phyloP scores from a whole-genome alignment of 352 stramenopile species.

The Pythium plurisporium region DNA sequence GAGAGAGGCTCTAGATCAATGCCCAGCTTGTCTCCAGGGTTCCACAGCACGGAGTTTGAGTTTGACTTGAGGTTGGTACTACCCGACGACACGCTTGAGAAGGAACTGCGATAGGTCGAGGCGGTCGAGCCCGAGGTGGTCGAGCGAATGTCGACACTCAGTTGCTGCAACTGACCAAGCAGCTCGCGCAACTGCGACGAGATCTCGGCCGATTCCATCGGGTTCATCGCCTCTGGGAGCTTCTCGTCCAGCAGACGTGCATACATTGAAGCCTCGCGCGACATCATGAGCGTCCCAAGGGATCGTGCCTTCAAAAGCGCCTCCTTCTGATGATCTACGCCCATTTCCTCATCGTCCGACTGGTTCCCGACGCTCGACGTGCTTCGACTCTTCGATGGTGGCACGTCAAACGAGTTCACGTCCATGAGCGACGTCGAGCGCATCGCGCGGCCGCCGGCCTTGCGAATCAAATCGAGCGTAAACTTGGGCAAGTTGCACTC shows the following conservation, averaged over 20 bases:
- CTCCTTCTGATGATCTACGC: conserved; percentile 22
- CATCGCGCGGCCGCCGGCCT: conserved; percentile 40
- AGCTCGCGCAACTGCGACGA: conserved; percentile 67
- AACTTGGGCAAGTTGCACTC: conserved; percentile 58
- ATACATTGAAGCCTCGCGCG: conserved; percentile 36
- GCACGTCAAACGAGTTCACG: conserved; percentile 20
- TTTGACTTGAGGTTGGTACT: conserved; percentile 14
- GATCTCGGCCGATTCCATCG: conserved; percentile 53
- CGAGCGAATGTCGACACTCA: conserved; percentile 63
- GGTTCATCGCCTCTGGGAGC: conserved; percentile 29
- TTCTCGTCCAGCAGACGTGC: conserved; percentile 35
- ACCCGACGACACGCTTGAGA: conserved; percentile 53
- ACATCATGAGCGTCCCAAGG: conserved; percentile 39
- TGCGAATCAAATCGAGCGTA: conserved; percentile 66
- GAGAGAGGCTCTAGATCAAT: conserved; percentile 46
- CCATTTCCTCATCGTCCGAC: conserved; percentile 14
- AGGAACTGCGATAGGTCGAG: conserved; percentile 71
- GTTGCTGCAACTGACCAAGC: conserved; percentile 61
- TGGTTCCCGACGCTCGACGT: conserved; percentile 12
- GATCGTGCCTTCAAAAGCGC: conserved; percentile 47
- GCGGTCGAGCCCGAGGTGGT: conserved; percentile 38
- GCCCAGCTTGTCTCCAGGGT: conserved; percentile 70
- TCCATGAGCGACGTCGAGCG: conserved; percentile 34
- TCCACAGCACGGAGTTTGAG: conserved; percentile 63
- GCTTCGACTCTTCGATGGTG: conserved; percentile 14